Evolutionary conservation across 2,329 filamentous ascomycete genomes (phyloP), one percentile per base, ranked within the genome.

Genomic region (Alternaria ethzedia): DNA sequence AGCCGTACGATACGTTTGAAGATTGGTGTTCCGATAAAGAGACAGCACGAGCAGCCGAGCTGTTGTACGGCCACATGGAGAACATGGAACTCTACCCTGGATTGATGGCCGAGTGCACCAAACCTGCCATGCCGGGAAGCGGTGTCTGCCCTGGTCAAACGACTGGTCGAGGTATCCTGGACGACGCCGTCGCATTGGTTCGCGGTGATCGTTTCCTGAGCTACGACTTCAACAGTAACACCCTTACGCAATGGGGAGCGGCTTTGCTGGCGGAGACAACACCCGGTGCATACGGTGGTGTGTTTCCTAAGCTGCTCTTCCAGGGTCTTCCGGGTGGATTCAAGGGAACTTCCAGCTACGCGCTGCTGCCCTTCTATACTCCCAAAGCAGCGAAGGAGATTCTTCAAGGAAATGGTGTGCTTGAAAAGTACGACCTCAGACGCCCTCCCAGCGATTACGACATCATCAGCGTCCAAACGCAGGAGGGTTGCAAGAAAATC

Each of bases 31-130:
- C 90, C 0, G 90, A 96, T 69, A 90, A 90, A 0, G 85, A 87
- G 26, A 86, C 94, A 21, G 87, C 90, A 3, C 84, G 89, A 50
- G 82, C 86, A 10, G 83, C 95, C 5, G 68, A 72, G 47, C 69
- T 74, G 26, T 69, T 82, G 21, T 93, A 94, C 75, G 90, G 91
- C 61, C 90, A 94, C 74, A 91, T 91, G 0, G 92, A 94, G 73
- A 88, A 88, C 67, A 91, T 95, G 50, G 92, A 95, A 80, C 81
- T 94, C 25, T 94, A 95, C 70, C 90, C 92, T 0, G 92, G 92
- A n/a, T 81, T 94, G 5, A 89, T 94, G 2, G 87, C 89, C 0
- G 92, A 94, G 75, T 89, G 91, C 71, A 87, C 88, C 57, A 94
- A 94, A 80, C 90, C 91, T 2, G 90, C 93, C 64, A 75, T 88